These are phyloP conservation scores for Calonectria honghensis DNA, from an alignment of 2,329 filamentous ascomycete species.

Conservation along the genomic window DNA sequence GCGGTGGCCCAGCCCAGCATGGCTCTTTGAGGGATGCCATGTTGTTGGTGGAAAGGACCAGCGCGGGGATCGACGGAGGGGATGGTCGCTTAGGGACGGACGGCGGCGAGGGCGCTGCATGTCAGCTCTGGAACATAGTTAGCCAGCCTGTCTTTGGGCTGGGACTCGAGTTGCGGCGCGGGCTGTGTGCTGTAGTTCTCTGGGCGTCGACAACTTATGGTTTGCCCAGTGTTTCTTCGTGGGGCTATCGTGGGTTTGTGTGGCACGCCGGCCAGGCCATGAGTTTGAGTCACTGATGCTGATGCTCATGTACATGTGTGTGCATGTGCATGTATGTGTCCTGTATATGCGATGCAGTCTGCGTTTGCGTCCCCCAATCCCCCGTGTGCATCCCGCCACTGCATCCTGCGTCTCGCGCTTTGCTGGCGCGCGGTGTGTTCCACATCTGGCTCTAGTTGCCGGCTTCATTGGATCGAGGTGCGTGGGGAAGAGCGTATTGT, in stretches of 20 bases:
- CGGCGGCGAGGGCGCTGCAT: constrained; percentile 19
- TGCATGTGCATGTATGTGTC: constrained; percentile 18
- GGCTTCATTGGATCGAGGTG: constrained; percentile 19
- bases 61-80: constrained; percentile 15
- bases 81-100: constrained; percentile 17
- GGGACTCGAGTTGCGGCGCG: not conserved
- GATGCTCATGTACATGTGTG: constrained; percentile 6
- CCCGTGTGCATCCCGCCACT: constrained; percentile 26
- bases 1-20: constrained; percentile 48
- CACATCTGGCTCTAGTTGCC: constrained; percentile 17
- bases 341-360: constrained; percentile 38
- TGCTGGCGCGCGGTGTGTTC: constrained; percentile 28
- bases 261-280: constrained; percentile 2
- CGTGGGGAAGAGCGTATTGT: not conserved
- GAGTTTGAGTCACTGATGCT: constrained; percentile 14
- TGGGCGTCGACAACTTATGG: constrained; percentile 18
- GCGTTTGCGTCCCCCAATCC: constrained; percentile 36
- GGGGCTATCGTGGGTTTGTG: constrained; percentile 3
- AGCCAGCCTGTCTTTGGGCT: constrained; percentile 1
- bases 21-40: constrained; percentile 27
- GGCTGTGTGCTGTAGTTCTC: constrained; percentile 13
- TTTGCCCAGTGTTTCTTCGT: constrained; percentile 23
- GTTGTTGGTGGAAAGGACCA: constrained; percentile 21
- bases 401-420: constrained; percentile 27
- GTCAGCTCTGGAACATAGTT: constrained; percentile 26